A percentile compares a stretch with the other conserved stretches of the same genome.
Conservation (phyloP, 345 rosid species). For the Ceriops tagal region DNA sequence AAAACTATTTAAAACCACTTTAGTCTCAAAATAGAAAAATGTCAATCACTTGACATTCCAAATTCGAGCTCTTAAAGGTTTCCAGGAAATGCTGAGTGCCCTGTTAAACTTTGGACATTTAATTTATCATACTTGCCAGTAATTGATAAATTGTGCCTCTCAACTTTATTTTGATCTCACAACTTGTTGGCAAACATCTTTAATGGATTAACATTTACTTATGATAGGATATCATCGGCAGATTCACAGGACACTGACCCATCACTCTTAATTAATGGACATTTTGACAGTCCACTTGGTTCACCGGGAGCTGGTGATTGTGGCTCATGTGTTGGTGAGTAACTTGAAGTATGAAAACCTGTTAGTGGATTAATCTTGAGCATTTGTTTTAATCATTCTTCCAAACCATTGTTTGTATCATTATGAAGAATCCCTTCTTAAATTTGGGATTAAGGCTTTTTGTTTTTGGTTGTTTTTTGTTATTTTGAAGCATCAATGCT, state of each 20-base stretch:
- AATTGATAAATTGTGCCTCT: background rate
- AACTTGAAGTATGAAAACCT: constrained; percentile 5
- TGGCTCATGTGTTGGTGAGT: constrained; percentile 92
- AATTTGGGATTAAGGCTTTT: too few species aligned
- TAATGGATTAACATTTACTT: constrained; percentile 11
- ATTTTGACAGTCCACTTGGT: constrained; percentile 85
- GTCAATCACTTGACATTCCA: background rate
- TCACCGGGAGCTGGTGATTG: constrained; percentile 99
- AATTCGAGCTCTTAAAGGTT: background rate
- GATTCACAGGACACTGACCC: constrained; percentile 62
- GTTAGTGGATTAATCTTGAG: background rate
- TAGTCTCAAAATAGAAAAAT: too few species aligned
- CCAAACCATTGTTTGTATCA: constrained; percentile 14
- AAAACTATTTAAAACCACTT: background rate
- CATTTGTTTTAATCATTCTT: constrained; percentile 10
- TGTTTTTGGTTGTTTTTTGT: too few species aligned
- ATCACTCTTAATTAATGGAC: constrained; percentile 87
- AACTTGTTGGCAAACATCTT: constrained; percentile 1
- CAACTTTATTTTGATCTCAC: background rate
- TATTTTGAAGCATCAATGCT: constrained; percentile 71
- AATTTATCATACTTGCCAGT: background rate
- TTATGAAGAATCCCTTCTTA: constrained; percentile 52
- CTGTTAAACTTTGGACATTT: background rate
- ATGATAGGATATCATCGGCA: constrained; percentile 69
- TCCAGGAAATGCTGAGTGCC: background rate